Evolutionary conservation across 129 eudicot genomes (phyloP), one percentile per base, ranked within the genome.

Genomic region (Ambrosia artemisiifolia): DNA sequence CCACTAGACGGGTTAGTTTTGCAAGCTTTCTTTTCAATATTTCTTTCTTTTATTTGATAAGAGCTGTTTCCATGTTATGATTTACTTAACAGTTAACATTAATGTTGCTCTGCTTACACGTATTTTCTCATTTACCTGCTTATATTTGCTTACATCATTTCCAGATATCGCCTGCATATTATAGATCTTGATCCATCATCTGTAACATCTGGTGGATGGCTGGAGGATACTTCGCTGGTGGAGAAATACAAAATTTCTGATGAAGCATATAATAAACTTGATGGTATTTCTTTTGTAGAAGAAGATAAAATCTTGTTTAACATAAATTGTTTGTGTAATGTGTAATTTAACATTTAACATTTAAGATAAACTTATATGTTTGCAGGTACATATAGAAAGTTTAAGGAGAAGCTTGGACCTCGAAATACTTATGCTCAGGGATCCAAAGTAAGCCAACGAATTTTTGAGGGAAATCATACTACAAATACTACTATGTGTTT

Each of bases 121-220:
- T 14, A 63, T 60, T 63, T 43, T 48, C 11, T 62, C 3, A 2
- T 17, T 50, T 42, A 47, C 24, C 19, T 51, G 53, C 62, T 9
- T 30, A 13, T 11, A 35, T 43, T 56, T 20, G 46, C 62, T 71
- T 54, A 51, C 19, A 20, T 47, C 3, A 43, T 51, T 14, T 70
- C 74, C 75, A 93, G 98, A 73, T 90, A 83, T 63, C 95, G 96
- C 70, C 83, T 93, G 66, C 96, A 93, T 79, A 78, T 93, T 66
- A 83, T 89, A 73, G 98, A 93, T 87, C 95, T 85, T 62, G 98
- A 93, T 73, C 98, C 98, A 40, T 85, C 96, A 43, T 93, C 98
- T 30, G 90, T 93, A n/a, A 93, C 98, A 48, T 85, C 98, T 65
- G 96, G 96, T 69, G 98, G 98, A 69, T 92, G 98, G 98, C 81